These are phyloP conservation scores for Monilinia fructicola DNA, from an alignment of 2,329 filamentous ascomycete genomes.

Conservation along the genomic window DNA sequence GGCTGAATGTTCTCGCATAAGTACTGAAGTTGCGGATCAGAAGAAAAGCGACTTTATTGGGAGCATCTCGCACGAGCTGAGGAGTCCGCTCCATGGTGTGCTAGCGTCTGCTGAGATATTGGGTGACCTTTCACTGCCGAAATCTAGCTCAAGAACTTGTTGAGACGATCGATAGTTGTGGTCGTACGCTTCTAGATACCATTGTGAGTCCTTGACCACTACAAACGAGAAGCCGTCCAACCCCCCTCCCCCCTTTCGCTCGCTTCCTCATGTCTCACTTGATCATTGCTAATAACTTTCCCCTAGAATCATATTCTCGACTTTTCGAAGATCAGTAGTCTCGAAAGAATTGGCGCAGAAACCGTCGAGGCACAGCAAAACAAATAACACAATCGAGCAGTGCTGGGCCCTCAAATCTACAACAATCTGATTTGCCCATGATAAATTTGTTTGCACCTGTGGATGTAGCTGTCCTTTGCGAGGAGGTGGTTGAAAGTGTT, in stretches of 20 bases:
- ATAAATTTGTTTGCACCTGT: constrained; percentile 40
- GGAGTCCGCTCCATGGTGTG: constrained; percentile 54
- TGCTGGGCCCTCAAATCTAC: constrained; percentile 26
- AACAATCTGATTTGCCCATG: constrained; percentile 40
- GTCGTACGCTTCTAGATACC: constrained; percentile 43
- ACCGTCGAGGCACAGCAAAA: constrained; percentile 26
- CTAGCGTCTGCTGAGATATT: constrained; percentile 53
- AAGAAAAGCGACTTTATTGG: constrained; percentile 60
- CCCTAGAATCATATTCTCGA: constrained; percentile 44
- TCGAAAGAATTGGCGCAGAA: constrained; percentile 40
- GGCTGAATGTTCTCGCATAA: constrained; percentile 54
- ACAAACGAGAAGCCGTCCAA: neutral
- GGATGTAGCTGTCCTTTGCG: constrained; percentile 39
- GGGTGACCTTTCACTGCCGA: constrained; percentile 43
- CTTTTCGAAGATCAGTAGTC: constrained; percentile 44
- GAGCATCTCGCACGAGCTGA: constrained; percentile 49
- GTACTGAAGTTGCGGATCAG: constrained; percentile 51
- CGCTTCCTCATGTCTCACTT: neutral
- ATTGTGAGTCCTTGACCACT: constrained; percentile 35
- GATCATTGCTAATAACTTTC: neutral
- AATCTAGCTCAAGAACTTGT: constrained; percentile 39
- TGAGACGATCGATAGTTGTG: constrained; percentile 43
- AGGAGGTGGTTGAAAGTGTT: constrained; percentile 42
- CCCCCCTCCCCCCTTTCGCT: neutral
- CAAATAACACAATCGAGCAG: constrained; percentile 13